phyloP scores from a whole-genome alignment of 139 green algal species.

The Nannochloris sp. region DNA sequence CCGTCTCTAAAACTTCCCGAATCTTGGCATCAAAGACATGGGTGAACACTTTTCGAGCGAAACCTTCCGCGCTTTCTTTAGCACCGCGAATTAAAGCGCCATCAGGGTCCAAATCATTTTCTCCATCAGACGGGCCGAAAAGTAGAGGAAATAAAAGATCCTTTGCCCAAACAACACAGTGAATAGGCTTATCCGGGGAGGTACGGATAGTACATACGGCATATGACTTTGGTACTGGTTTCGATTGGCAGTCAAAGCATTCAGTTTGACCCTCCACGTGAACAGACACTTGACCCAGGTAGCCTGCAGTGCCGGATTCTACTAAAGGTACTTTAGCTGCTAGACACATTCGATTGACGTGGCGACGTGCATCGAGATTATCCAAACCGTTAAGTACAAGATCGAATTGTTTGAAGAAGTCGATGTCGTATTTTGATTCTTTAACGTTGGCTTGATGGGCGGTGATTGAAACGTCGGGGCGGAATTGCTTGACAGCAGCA shows the following conservation, averaged over 20 bases:
- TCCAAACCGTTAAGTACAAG: slow-evolving; percentile 97
- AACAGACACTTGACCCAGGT: slow-evolving; percentile 86
- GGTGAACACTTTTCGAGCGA: slow-evolving; percentile 64
- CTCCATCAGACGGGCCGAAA: slow-evolving; percentile 66
- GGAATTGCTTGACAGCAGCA: slow-evolving; percentile 59
- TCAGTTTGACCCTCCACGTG: slow-evolving; percentile 74
- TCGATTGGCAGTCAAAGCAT: slow-evolving; percentile 95
- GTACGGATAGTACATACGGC: slow-evolving; percentile 98
- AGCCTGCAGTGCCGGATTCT: slow-evolving; percentile 90
- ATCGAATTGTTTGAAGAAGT: slow-evolving; percentile 86
- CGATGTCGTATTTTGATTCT: slow-evolving; percentile 62
- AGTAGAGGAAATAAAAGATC: slow-evolving; percentile 92
- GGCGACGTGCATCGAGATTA: slow-evolving; percentile 87
- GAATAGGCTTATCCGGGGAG: slow-evolving; percentile 95
- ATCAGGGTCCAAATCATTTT: slow-evolving; percentile 45
- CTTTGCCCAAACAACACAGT: slow-evolving; percentile 98
- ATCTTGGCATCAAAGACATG: slow-evolving; percentile 28
- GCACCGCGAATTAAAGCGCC: background rate
- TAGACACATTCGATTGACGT: slow-evolving; percentile 91
- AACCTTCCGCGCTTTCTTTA: slow-evolving; percentile 21
- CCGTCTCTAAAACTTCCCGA: slow-evolving; percentile 21
- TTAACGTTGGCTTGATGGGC: slow-evolving; percentile 79
- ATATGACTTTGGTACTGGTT: slow-evolving; percentile 80
- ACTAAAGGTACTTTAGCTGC: slow-evolving; percentile 81
- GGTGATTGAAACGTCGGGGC: slow-evolving; percentile 50